These are phyloP conservation scores for Harringtonia aguacate DNA, from an alignment of 2,329 filamentous ascomycete species.

Conservation along the genomic window DNA sequence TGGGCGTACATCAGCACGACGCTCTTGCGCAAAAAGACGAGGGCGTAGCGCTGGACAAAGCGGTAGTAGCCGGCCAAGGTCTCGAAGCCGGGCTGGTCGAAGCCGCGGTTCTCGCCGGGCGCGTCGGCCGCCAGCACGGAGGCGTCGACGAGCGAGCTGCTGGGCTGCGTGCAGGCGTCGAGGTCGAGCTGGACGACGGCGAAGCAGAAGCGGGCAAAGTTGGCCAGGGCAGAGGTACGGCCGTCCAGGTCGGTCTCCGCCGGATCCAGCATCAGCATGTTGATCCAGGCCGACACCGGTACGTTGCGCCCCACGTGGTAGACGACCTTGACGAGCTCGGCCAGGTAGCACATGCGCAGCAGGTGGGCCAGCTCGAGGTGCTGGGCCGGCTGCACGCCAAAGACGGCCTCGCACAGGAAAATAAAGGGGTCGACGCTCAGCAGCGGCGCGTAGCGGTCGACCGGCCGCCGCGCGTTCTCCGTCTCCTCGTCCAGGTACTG, in stretches of 20 bases:
- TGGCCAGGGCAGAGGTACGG: conserved; percentile 33
- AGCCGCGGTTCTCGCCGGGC: conserved; percentile 32
- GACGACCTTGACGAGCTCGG: conserved; percentile 79
- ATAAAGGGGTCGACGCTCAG: conserved; percentile 63
- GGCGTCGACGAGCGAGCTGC: conserved; percentile 14
- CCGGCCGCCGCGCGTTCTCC: conserved; percentile 26
- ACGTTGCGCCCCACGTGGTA: conserved; percentile 47
- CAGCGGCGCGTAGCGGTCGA: conserved; percentile 44
- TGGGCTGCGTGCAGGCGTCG: conserved; percentile 18
- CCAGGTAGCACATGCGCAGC: conserved; percentile 76
- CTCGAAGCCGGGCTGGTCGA: conserved; percentile 44
- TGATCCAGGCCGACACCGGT: conserved; percentile 36
- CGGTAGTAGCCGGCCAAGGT: conserved; percentile 43
- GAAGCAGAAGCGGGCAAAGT: conserved; percentile 46
- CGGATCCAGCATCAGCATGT: conserved; percentile 27
- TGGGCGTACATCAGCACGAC: conserved; percentile 77
- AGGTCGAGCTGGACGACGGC: conserved; percentile 34
- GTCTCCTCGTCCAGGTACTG: conserved; percentile 36
- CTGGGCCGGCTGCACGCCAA: conserved; percentile 57
- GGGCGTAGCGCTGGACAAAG: conserved; percentile 69
- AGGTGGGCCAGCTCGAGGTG: conserved; percentile 68
- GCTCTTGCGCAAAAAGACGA: conserved; percentile 82
- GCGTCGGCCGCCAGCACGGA: conserved; percentile 19
- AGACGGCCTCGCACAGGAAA: conserved; percentile 70
- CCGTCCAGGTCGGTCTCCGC: conserved; percentile 21